A percentile compares a stretch with the other conserved stretches of the same genome.
Conservation (phyloP, 2,329 filamentous ascomycete genomes). For the Epichloe festucae region DNA sequence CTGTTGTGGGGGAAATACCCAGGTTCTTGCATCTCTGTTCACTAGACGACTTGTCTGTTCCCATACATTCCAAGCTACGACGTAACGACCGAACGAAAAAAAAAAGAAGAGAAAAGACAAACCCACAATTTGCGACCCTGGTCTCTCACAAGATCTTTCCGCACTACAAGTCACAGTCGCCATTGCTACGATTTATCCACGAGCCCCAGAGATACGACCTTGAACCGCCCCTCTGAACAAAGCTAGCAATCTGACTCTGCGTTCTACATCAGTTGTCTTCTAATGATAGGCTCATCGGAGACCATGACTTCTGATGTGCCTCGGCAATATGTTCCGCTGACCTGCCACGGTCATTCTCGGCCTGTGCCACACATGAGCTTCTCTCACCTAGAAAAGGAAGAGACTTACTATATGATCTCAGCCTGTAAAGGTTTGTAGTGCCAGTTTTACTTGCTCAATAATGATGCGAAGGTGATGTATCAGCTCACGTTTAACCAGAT, state of each 20-base stretch:
- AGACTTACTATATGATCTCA: conserved; percentile 83
- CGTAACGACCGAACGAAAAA: not conserved
- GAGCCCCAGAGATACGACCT: not conserved
- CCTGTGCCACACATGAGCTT: conserved; percentile 88
- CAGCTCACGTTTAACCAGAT: conserved; percentile 39
- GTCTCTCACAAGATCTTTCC: not conserved
- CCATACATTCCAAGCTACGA: not conserved
- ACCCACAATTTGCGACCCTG: not conserved
- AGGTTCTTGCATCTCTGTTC: not conserved
- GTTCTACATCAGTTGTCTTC: not conserved
- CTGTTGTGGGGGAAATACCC: conserved; percentile 3
- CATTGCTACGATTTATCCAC: not conserved
- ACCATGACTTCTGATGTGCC: conserved; percentile 23
- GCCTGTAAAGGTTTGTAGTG: conserved; percentile 64
- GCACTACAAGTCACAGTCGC: not conserved
- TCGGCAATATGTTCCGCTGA: conserved; percentile 68
- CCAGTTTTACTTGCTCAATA: not conserved
- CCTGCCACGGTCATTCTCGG: conserved; percentile 86
- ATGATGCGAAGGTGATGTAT: conserved; percentile 13
- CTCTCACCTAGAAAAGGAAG: conserved; percentile 69
- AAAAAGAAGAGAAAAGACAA: not conserved
- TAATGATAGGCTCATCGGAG: not conserved
- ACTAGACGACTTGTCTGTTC: not conserved
- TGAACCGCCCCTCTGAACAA: not conserved
- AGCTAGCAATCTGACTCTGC: not conserved